Base-by-base conservation (phyloP, 139 green algal species). In the Nannochloris sp. region DNA sequence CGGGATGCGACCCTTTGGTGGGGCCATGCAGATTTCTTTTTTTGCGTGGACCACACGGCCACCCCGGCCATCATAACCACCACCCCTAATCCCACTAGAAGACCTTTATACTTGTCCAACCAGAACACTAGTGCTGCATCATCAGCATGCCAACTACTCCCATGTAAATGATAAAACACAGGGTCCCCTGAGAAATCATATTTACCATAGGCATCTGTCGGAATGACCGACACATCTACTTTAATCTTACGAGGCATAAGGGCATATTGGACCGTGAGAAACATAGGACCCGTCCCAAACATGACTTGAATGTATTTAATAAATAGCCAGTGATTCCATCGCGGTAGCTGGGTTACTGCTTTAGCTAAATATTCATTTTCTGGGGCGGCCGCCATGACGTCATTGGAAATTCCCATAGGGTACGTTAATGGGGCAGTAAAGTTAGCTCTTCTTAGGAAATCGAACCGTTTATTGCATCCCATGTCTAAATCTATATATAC, bases 221-320 rank as follows among this genome's bases (percentile, higher is more conserved):
- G 65, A 19, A 85, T 59, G 36, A 84, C 57, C 12, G 55, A 60
- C n/a, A 85, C 51, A 7, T 51, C 45, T 5, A 24, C 5, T 25
- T 59, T 61, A 13, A 33, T 9, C 12, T 44, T 6, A 32, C 44
- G 62, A 12, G 30, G 34, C 23, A 33, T 58, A 4, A 65, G 42
- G 24, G 23, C 31, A 30, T 71, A 71, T 37, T 65, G 54, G 1
- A 70, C 33, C 8, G 79, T 84, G 24, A 85, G 71, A 54, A 80
- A 85, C 79, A 85, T 85, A 33, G 79, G 79, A 9, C 79, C 79
- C 3, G 79, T 80, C 44, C 44, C 59, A 56, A 85, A 85, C 79
- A 85, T 85, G 67, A 85, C 76, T 44, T 78, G 71, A 24, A 78
- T 60, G 63, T 85, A 85, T 56, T 84, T 81, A 71, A 69, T 76